Evolutionary conservation across 768 basidiomycete genomes (phyloP).

Genomic region (Phlebiopsis gigantea): DNA sequence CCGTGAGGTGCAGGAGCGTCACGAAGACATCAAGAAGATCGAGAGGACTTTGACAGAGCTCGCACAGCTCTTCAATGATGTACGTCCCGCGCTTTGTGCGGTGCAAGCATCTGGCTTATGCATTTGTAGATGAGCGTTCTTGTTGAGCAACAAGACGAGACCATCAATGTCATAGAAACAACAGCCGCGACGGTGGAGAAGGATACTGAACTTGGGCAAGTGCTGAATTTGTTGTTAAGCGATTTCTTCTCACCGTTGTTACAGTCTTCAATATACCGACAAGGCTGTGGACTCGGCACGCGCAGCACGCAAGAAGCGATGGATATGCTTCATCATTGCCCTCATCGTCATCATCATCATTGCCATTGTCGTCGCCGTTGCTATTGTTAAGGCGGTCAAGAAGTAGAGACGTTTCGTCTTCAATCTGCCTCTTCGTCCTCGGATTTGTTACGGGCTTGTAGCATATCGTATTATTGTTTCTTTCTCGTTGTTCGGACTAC

Average conservation of each 20-base stretch:
- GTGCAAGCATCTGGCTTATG: not conserved
- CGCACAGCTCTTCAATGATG: constrained; percentile 94
- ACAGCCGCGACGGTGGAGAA: constrained; percentile 71
- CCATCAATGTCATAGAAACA: constrained; percentile 76
- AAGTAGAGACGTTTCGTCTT: constrained; percentile 21
- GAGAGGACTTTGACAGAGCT: constrained; percentile 90
- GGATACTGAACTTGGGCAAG: constrained; percentile 83
- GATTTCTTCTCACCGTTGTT: not conserved
- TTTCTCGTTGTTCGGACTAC: not conserved
- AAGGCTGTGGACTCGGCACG: constrained; percentile 85
- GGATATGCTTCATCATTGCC: constrained; percentile 87
- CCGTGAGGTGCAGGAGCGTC: constrained; percentile 94
- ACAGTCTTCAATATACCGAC: constrained; percentile 75
- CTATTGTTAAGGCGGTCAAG: constrained; percentile 36
- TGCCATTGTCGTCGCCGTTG: constrained; percentile 51
- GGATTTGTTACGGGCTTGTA: constrained; percentile 2
- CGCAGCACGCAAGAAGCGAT: constrained; percentile 89
- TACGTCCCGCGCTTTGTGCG: constrained; percentile 29
- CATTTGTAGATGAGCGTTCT: constrained; percentile 79
- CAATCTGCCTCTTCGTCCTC: not conserved
- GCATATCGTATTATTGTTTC: not conserved
- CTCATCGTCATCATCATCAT: constrained; percentile 62
- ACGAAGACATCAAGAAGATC: constrained; percentile 93
- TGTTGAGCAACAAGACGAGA: constrained; percentile 92
- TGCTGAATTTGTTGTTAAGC: constrained; percentile 1